Percentiles rank a stretch among this genome's conserved stretches.
Conservation (phyloP, 2,329 filamentous ascomycete genomes). For the Pleoardoris graminearum region DNA sequence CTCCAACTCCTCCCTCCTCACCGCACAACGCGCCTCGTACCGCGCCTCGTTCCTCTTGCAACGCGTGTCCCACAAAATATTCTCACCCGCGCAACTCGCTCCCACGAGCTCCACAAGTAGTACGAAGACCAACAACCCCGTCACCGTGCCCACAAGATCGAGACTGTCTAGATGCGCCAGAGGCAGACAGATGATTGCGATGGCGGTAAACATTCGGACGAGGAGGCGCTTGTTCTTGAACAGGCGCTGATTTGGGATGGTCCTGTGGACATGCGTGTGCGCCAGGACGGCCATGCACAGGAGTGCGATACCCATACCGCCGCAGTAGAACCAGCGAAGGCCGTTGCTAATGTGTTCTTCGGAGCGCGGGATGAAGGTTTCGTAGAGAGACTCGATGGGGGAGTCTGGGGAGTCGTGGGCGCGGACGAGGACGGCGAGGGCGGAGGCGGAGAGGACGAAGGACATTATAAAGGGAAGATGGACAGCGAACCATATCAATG, state of each 20-base stretch:
- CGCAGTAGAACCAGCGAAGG: slow-evolving; percentile 66
- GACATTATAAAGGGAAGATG: slow-evolving; percentile 67
- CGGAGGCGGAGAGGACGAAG: slow-evolving; percentile 63
- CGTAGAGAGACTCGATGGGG: slow-evolving; percentile 54
- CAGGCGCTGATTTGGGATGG: slow-evolving; percentile 54
- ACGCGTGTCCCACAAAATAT: slow-evolving; percentile 30
- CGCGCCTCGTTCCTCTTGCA: slow-evolving; percentile 28
- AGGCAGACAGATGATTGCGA: slow-evolving; percentile 61
- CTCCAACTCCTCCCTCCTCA: slow-evolving; percentile 37
- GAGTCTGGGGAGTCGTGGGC: slow-evolving; percentile 58
- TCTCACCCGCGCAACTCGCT: slow-evolving; percentile 32
- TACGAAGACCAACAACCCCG: slow-evolving; percentile 41
- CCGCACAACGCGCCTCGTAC: slow-evolving; percentile 38
- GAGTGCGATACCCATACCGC: slow-evolving; percentile 61
- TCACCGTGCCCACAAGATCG: slow-evolving; percentile 46
- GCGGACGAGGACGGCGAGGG: slow-evolving; percentile 62
- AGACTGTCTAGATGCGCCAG: slow-evolving; percentile 49
- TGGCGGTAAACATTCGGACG: slow-evolving; percentile 55
- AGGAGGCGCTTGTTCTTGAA: slow-evolving; percentile 56
- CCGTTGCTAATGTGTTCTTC: slow-evolving; percentile 57
- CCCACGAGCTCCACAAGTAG: slow-evolving; percentile 43
- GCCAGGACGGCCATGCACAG: slow-evolving; percentile 60
- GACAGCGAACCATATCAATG: slow-evolving; percentile 58
- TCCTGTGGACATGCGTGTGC: slow-evolving; percentile 60
- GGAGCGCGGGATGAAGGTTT: slow-evolving; percentile 55